Base-by-base conservation (phyloP, 148 eudicot genomes). In the Fallopia convolvulus region DNA sequence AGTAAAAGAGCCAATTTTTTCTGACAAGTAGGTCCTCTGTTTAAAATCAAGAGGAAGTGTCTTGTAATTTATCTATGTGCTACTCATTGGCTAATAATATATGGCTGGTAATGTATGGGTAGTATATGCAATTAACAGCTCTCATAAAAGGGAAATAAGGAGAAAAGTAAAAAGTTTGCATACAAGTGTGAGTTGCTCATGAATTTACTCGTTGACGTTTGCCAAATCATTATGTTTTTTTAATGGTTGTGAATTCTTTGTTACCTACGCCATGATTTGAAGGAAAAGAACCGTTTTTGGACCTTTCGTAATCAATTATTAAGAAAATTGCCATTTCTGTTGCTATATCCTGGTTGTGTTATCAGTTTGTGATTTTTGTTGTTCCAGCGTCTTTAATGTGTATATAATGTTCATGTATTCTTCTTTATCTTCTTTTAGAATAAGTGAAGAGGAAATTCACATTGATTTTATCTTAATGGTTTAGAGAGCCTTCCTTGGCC, bases 401-500 rank as follows among this genome's bases (percentile, higher is more conserved):
- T 32, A 12, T 65, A 13, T 65, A 65, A 11, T 65, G 71, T 65
- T 4, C n/a, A 65, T 11, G 36, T 44, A 20, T 56, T 41, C 56
- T 13, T 58, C 13, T 58, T 33, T 17, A 33, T 65, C 40, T 13
- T 33, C 30, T 60, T 12, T 65, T 33, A 65, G 41, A 65, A 65
- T 33, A 32, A 65, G 71, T 12, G 42, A 14, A 61, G 68, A 65
- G 41, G 14, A 65, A 65, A 65, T 65, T 65, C 0, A 65, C 71
- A 10, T 50, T 48, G 36, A 50, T 75, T 66, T 66, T 47, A 13
- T 33, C 74, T 23, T 21, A 8, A 20, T 42, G 36, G 46, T 61
- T 3, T 77, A 88, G 83, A 74, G 97, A 95, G 79, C 90, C 97
- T 48, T 74, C 84, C 74, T 74, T 68, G 79, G 75, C 87, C 50